phyloP scores from a whole-genome alignment of 306 rosid species.

The Casuarina equisetifolia region DNA sequence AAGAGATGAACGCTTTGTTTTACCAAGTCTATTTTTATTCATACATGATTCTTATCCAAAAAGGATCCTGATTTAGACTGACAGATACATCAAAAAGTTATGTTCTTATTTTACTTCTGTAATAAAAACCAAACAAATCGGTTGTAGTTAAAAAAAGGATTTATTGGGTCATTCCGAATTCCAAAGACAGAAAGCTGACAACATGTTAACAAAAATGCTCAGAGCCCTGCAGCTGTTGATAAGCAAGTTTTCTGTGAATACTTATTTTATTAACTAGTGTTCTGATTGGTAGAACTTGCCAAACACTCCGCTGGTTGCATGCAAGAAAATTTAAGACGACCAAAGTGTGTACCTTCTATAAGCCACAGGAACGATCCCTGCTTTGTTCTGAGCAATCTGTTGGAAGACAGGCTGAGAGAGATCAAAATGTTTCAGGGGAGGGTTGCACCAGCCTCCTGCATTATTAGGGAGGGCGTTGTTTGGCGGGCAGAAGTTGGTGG shows the following conservation, averaged over 20 bases:
- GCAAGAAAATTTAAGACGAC: background rate
- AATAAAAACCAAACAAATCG: background rate
- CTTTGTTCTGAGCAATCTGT: conserved; percentile 60
- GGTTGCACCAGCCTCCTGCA: conserved; percentile 88
- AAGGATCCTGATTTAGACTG: background rate
- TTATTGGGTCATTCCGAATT: background rate
- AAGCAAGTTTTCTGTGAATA: background rate
- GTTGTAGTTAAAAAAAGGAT: background rate
- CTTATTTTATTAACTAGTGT: conserved; percentile 21
- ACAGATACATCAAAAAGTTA: background rate
- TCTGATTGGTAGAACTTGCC: background rate
- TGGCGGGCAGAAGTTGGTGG: conserved; percentile 83
- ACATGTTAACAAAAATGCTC: background rate
- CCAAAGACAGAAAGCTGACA: background rate
- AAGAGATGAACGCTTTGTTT: background rate
- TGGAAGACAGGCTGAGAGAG: conserved; percentile 72
- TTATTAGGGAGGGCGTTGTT: conserved; percentile 66
- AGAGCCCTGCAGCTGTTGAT: background rate
- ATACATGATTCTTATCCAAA: no score
- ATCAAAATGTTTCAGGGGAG: conserved; percentile 81
- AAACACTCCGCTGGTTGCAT: no score
- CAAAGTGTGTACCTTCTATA: conserved; percentile 49
- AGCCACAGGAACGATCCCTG: conserved; percentile 72
- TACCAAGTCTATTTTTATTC: no score
- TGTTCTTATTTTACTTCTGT: background rate